Evolutionary conservation across 768 basidiomycete species (phyloP).

Genomic region (Collybiopsis confluens): DNA sequence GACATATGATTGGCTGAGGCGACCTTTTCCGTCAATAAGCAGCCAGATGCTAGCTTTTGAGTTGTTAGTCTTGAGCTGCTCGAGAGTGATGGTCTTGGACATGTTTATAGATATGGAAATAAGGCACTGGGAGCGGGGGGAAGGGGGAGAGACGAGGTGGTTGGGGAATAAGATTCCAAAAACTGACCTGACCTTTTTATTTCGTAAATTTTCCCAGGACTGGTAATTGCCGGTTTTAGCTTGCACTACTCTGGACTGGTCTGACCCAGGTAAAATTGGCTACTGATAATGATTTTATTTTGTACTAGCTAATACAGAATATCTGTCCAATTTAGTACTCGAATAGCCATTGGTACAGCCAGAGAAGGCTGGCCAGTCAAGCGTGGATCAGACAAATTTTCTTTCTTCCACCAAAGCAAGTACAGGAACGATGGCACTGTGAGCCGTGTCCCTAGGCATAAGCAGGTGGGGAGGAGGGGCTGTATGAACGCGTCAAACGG

Average conservation of each 20-base stretch:
- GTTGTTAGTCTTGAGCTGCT: slow-evolving; percentile 75
- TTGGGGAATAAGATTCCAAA: slow-evolving; percentile 24
- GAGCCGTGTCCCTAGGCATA: slow-evolving; percentile 75
- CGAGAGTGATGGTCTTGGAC: slow-evolving; percentile 58
- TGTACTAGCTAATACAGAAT: slow-evolving; percentile 13
- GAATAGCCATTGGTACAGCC: slow-evolving; percentile 50
- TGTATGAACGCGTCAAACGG: neutral
- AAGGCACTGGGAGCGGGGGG: slow-evolving; percentile 14
- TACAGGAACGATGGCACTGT: slow-evolving; percentile 76
- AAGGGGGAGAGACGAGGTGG: slow-evolving; percentile 15
- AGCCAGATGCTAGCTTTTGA: slow-evolving; percentile 76
- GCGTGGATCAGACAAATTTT: slow-evolving; percentile 64
- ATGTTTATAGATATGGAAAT: slow-evolving; percentile 28
- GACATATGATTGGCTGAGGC: slow-evolving; percentile 30
- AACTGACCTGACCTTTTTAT: slow-evolving; percentile 13
- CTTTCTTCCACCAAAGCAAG: slow-evolving; percentile 69
- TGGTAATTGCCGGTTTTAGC: neutral
- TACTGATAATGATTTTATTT: neutral
- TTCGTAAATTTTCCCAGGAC: slow-evolving; percentile 22
- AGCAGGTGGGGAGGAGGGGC: slow-evolving; percentile 48
- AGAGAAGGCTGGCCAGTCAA: slow-evolving; percentile 55
- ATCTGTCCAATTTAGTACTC: slow-evolving; percentile 75
- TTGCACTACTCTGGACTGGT: neutral
- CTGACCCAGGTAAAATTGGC: slow-evolving; percentile 2
- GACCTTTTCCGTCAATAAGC: slow-evolving; percentile 84